Base-by-base conservation (phyloP, 768 basidiomycete genomes). In the Leccinum barrowsii region DNA sequence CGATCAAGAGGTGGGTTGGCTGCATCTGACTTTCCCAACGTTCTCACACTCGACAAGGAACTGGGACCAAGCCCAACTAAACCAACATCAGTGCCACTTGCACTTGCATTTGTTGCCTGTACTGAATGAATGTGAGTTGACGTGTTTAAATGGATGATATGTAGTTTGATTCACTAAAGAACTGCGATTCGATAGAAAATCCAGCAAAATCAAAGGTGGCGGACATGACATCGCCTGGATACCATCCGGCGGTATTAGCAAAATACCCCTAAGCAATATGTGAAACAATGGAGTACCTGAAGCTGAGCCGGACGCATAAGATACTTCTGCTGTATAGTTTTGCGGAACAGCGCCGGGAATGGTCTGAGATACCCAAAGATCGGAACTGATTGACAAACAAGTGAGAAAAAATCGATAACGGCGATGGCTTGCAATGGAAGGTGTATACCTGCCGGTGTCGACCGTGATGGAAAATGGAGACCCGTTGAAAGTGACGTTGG, bases 61-160 rank as follows among this genome's bases (percentile, higher is more conserved):
- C 78, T 83, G 47, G 82, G 86, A 1, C 90, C 89, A 3, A 89
- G 80, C 3, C 87, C 86, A 65, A 81, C 67, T 32, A 82, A 67
- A 11, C 80, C 80, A 28, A 8, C 28, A 51, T 52, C 61, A 12
- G 61, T 57, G 4, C 35, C 56, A 6, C 63, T 61, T 7, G 59
- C 57, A 24, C 52, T 24, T 15, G 47, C 62, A 0, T 19, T 7
- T 42, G 59, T 59, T 7, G 67, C 72, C 3, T 59, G 47, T 4
- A 73, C 70, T 71, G 48, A 32, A 52, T 35, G 44, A 22, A 11
- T 7, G n/a, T 73, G 28, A 61, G 34, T 7, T 40, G 34, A 47
- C 2, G 28, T n/a, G 17, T 15, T 8, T 7, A 49, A 24, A 51
- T 4, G 15, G 17, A 12, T 4, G 1, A 48, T n/a, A 44, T 19